Base-by-base conservation (phyloP, 148 eudicot species). In the Camellia granthamiana region DNA sequence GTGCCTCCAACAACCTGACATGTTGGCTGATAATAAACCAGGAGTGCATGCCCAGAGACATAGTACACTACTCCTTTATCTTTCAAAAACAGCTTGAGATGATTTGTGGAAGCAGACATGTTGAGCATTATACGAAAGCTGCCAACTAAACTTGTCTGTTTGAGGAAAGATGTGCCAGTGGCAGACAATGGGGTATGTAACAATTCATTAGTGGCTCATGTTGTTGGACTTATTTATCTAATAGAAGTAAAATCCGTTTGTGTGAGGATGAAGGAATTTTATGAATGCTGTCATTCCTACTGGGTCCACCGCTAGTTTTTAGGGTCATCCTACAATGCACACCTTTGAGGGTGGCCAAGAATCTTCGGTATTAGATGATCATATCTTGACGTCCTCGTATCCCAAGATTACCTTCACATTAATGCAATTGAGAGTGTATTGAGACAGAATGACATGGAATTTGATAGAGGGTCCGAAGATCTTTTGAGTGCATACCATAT, bases 101-200 rank as follows among this genome's bases (percentile, higher is more conserved):
- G 74, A 86, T 61, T 69, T 75, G 75, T 75, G 79, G 84, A 21
- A 88, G 82, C 84, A 91, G 92, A 91, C 97, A 91, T 42, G 85
- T 59, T 84, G 91, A 92, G 91, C 79, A 90, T 69, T 89, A 81
- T 90, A 77, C 74, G 94, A 88, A 86, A 88, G 77, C 52, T 85
- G 90, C 87, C 94, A 88, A 90, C 38, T 30, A 30, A 30, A 30
- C 87, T 83, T 83, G 87, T 47, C 87, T 85, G 93, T 86, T 85
- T 83, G 72, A 80, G 82, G 84, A 94, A 92, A 90, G 90, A 76
- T 71, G 87, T 69, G 86, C 82, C 93, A 94, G 84, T 95, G 97
- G 96, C 93, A 91, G 98, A 93, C 98, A 95, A 74, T 77, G 47
- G 42, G 38, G 62, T 60, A 85, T 81, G 81, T 83, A 80, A 82